These are phyloP conservation scores for Garcia nutans DNA, from an alignment of 345 rosid genomes.

Conservation along the genomic window DNA sequence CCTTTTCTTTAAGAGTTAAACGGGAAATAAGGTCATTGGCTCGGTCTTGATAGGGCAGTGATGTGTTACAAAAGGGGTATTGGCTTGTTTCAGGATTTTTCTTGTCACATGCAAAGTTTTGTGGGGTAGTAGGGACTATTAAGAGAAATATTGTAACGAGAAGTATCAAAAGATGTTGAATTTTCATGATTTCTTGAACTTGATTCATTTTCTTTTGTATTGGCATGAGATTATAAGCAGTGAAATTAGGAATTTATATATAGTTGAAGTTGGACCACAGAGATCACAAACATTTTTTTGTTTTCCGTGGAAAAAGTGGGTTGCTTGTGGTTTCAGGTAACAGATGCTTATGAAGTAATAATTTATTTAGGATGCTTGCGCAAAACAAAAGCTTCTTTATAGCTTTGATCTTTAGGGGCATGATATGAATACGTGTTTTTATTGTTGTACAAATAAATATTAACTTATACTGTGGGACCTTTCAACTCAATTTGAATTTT, in stretches of 20 bases:
- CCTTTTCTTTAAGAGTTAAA: conserved; percentile 55
- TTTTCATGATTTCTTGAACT: conserved; percentile 19
- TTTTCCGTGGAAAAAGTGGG: neutral
- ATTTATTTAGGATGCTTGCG: conserved; percentile 17
- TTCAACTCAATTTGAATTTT: too few relatives aligned
- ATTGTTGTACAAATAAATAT: too few relatives aligned
- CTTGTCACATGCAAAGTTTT: conserved; percentile 45
- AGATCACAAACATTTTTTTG: too few relatives aligned
- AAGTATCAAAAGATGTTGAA: conserved; percentile 5
- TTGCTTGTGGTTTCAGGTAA: conserved; percentile 30
- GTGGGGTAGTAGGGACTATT: conserved; percentile 19
- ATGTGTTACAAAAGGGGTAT: conserved; percentile 44
- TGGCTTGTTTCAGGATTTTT: conserved; percentile 30
- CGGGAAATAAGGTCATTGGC: conserved; percentile 48
- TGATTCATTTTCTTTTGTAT: neutral
- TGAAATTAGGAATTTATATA: neutral
- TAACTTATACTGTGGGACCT: too few relatives aligned
- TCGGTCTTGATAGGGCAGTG: conserved; percentile 44
- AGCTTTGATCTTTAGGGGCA: neutral
- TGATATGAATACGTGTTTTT: too few relatives aligned
- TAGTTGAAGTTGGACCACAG: neutral
- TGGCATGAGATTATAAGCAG: neutral
- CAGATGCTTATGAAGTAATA: conserved; percentile 8
- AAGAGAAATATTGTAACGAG: conserved; percentile 19
- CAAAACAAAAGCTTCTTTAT: conserved; percentile 25